These are phyloP conservation scores for Westerdykella sp. DNA, from an alignment of 2,329 filamentous ascomycete species.

Conservation along the genomic window DNA sequence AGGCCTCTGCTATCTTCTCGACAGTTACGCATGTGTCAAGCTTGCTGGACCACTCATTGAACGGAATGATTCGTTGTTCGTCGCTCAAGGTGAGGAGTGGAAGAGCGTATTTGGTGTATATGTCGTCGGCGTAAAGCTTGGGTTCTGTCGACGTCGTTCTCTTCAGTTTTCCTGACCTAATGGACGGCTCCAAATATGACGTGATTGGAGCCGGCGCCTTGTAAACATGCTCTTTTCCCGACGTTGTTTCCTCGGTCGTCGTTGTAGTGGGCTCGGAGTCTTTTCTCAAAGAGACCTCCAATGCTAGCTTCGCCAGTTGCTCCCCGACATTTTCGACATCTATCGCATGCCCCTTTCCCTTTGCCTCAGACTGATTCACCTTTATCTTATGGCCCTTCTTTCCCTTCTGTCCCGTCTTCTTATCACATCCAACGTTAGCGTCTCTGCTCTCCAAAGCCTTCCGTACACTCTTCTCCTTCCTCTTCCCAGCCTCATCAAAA, in stretches of 20 bases:
- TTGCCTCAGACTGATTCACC: too few species aligned
- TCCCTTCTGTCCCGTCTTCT: too few species aligned
- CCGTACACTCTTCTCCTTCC: background rate
- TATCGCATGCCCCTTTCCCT: too few species aligned
- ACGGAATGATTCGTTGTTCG: constrained; percentile 23
- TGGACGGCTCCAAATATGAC: background rate
- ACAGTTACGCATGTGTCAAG: constrained; percentile 45
- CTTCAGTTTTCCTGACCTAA: too few species aligned
- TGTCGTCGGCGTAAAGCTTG: constrained; percentile 17
- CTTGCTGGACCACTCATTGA: constrained; percentile 38
- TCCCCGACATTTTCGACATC: too few species aligned
- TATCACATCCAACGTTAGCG: background rate
- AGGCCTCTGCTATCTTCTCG: constrained; percentile 59
- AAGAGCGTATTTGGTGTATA: constrained; percentile 20
- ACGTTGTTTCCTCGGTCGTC: too few species aligned
- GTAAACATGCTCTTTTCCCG: too few species aligned
- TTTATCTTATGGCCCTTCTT: too few species aligned
- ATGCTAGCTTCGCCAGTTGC: too few species aligned
- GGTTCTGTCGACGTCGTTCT: constrained; percentile 10
- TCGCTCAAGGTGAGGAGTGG: constrained; percentile 29
- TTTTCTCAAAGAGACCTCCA: too few species aligned
- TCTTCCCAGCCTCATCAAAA: background rate
- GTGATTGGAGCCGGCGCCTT: constrained; percentile 6
- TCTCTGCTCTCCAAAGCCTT: constrained; percentile 3
- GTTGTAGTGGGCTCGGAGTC: too few species aligned